Evolutionary conservation across 225 moss, liverwort and hornwort species (phyloP).

Genomic region (Sphagnum tenellum): DNA sequence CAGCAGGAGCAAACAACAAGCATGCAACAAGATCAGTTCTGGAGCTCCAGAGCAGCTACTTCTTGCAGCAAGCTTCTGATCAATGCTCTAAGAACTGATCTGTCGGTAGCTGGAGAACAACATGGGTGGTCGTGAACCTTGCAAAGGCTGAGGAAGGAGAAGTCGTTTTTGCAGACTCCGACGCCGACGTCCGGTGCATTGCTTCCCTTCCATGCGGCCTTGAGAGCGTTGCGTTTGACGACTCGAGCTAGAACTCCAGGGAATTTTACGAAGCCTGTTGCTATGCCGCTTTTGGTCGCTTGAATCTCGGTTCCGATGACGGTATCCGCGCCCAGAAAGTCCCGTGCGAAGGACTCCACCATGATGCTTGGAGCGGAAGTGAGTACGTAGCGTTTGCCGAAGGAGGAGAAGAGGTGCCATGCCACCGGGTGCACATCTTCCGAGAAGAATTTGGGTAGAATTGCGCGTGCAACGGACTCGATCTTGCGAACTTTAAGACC

Average conservation of each 20-base stretch:
- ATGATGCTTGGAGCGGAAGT: constrained; percentile 56
- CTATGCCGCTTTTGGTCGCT: constrained; percentile 21
- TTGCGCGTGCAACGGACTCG: constrained; percentile 50
- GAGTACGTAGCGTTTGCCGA: constrained; percentile 44
- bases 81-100: too few relatives aligned
- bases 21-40: neutral
- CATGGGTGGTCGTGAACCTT: constrained; percentile 20
- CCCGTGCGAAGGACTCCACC: constrained; percentile 54
- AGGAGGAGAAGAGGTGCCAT: constrained; percentile 58
- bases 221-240: constrained; percentile 19
- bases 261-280: constrained; percentile 36
- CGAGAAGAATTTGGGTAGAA: constrained; percentile 57
- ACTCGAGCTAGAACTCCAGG: constrained; percentile 41
- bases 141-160: constrained; percentile 42
- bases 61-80: neutral
- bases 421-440: constrained; percentile 50
- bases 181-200: constrained; percentile 44
- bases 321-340: constrained; percentile 39
- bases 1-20: neutral
- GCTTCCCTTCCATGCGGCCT: constrained; percentile 16
- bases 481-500: constrained; percentile 39
- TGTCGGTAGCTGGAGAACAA: too few relatives aligned
- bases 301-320: constrained; percentile 55
- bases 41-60: too few relatives aligned
- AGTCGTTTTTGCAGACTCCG: constrained; percentile 39